Base-by-base conservation (phyloP, 1,284 basidiomycete genomes). In the Meripilus lineatus region DNA sequence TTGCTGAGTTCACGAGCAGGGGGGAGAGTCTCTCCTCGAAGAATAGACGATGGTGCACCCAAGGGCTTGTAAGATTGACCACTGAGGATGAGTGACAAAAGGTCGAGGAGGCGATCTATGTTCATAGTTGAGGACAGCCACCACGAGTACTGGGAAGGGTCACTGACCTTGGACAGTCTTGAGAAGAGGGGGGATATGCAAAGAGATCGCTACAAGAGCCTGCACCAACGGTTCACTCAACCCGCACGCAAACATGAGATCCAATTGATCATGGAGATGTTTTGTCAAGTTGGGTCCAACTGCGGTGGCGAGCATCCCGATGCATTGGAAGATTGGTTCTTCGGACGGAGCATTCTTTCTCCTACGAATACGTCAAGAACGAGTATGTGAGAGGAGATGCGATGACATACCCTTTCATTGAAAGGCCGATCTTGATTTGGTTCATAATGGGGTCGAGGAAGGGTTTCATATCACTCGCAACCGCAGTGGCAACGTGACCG, bases 201-300 rank as follows among this genome's bases (percentile, higher is more conserved):
- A 77, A 1, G 93, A 90, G 46, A 99, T 93, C 23, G 87, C 85
- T 20, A 84, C 80, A 6, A 99, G 73, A 0, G 95, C 93, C 54
- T 89, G 80, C 32, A 87, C 81, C 32, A 99, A 72, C 8, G 94
- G 83, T 48, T 95, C 91, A 56, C 89, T 95, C 48, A 99, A 70
- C 2, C 94, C 95, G 64, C 89, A 96, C 0, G 85, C 88, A 63
- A 99, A 93, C 89, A 99, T 99, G 39, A 97, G 74, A 61, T 98
- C 93, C 25, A 99, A 79, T 53, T 98, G 86, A 59, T 99, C 96
- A 64, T 98, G 96, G 55, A 99, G 76, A 46, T 96, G 77, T 58
- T 94, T 92, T 1, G 96, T 98, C 41, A 99, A 72, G 60, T 94
- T 95, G 1, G 94, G 93, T 0, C 96, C 96, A 30, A 99, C 93